These are phyloP conservation scores for Stephanodiscus triporus DNA, from an alignment of 108 stramenopile genomes.

Conservation along the genomic window DNA sequence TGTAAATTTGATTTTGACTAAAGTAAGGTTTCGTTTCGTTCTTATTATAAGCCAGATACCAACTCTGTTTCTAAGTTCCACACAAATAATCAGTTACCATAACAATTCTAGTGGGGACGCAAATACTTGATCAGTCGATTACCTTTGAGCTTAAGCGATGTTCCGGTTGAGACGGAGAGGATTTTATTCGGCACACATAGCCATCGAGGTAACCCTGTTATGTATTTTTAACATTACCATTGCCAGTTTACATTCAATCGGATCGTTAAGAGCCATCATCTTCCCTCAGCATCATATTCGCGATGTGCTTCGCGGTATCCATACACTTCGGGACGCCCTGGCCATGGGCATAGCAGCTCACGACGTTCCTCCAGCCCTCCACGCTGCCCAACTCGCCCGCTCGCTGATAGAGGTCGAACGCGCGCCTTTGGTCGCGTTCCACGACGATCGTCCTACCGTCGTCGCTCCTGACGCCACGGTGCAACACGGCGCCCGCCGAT, in stretches of 20 bases:
- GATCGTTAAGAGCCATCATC: slow-evolving; percentile 12
- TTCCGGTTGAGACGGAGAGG: no score
- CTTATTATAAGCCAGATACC: no score
- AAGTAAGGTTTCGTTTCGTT: neutral
- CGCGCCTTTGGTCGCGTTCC: slow-evolving; percentile 57
- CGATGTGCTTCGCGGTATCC: slow-evolving; percentile 78
- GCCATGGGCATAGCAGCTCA: slow-evolving; percentile 77
- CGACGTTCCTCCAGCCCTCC: slow-evolving; percentile 88
- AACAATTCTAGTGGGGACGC: no score
- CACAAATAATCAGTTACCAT: no score
- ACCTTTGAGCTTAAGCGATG: no score
- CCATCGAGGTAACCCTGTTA: no score
- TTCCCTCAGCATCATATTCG: slow-evolving; percentile 75
- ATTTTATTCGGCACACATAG: no score
- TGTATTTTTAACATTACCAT: neutral
- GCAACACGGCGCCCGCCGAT: slow-evolving; percentile 79
- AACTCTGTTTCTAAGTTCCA: no score
- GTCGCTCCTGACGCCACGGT: slow-evolving; percentile 43
- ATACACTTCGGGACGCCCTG: slow-evolving; percentile 76
- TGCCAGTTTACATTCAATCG: neutral
- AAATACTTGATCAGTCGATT: no score
- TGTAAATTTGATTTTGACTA: neutral
- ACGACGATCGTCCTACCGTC: slow-evolving; percentile 40
- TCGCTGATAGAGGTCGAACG: slow-evolving; percentile 82
- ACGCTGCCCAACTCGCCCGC: slow-evolving; percentile 81